Percentiles rank a stretch among this genome's conserved stretches.
phyloP scores from a whole-genome alignment of 805 yeast species.

The Saccharomyces eubayanus region DNA sequence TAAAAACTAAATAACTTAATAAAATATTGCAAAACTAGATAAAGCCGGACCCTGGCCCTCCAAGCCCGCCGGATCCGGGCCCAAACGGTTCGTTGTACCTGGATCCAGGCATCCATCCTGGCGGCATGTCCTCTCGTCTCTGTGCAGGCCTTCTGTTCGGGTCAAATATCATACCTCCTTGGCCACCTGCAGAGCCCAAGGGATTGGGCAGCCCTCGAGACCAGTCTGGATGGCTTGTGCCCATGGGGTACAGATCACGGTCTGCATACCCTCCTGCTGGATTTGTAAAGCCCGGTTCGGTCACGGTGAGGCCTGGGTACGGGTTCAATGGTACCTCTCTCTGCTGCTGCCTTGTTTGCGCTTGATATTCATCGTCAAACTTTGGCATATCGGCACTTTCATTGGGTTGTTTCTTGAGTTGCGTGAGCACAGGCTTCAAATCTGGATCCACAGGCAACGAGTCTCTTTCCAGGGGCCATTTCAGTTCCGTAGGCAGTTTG shows the following conservation, averaged over 20 bases:
- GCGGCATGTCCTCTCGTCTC: constrained; percentile 15
- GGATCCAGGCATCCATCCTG: constrained; percentile 29
- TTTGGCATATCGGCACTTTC: constrained; percentile 29
- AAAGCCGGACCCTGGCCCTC: constrained; percentile 4
- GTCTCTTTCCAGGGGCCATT: background rate
- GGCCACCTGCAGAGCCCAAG: constrained; percentile 2
- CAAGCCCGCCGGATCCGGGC: constrained; percentile 6
- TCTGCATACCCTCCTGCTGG: constrained; percentile 23
- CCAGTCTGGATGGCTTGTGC: constrained; percentile 22
- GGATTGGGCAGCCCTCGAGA: constrained; percentile 5
- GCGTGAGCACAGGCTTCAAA: background rate
- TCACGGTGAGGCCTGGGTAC: constrained; percentile 5
- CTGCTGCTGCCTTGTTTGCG: background rate
- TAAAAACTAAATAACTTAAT: background rate
- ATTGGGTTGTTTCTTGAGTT: background rate
- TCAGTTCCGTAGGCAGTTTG: background rate
- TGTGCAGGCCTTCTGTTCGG: constrained; percentile 15
- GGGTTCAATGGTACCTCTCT: background rate
- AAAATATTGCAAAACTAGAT: background rate
- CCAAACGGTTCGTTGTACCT: constrained; percentile 31
- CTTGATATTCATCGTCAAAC: constrained; percentile 31
- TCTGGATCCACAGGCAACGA: background rate
- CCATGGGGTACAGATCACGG: constrained; percentile 29
- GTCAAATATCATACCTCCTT: constrained; percentile 31
- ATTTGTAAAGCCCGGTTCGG: background rate